Base-by-base conservation (phyloP, 139 green algal genomes). In the Spirogloea muscicola region DNA sequence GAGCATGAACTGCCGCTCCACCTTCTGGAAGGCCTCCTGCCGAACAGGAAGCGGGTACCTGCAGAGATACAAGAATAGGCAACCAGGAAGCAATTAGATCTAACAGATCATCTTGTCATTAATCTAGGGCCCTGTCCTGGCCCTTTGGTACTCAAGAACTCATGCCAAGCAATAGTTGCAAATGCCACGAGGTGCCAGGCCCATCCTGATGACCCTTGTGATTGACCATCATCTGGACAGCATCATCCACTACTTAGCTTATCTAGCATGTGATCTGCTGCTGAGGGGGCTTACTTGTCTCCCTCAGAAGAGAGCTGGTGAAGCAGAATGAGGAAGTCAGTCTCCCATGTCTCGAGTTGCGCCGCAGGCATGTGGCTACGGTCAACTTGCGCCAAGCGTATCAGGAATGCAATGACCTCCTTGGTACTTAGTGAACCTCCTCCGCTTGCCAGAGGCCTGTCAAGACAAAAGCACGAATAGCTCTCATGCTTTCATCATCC, bases 1-100 rank as follows among this genome's bases (percentile, higher is more conserved):
- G n/a, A 92, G 81, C 69, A 96, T 85, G 80, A 91, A 94, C 1
- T 82, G 68, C 13, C 90, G 85, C 88, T 99, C 94, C 39, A 99
- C 91, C 40, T 82, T 88, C 21, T 70, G 27, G 37, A 84, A 84
- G 2, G 90, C 87, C 49, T 97, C 90, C 21, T 81, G 59, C 34
- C 80, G 77, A 48, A 95, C 72, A 61, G 85, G 68, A 7, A 25
- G 49, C 46, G 72, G 63, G 37, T 75, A 79, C 62, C 66, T 74
- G 66, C 9, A 5, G n/a, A n/a, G 43, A 13, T 13, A 51, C 10
- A 51, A 13, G 43, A 10, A 51, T 10, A 10, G 10, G 43, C 43
- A 51, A 51, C 43, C 43, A 51, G 43, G 13, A 13, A 25, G 10
- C 10, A 51, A 13, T 51, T 10, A 10, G 43, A 10, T 13, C 43